Evolutionary conservation across 106 monocot genomes (phyloP), one percentile per base, ranked within the genome.

Genomic region (Gastrodia elata): DNA sequence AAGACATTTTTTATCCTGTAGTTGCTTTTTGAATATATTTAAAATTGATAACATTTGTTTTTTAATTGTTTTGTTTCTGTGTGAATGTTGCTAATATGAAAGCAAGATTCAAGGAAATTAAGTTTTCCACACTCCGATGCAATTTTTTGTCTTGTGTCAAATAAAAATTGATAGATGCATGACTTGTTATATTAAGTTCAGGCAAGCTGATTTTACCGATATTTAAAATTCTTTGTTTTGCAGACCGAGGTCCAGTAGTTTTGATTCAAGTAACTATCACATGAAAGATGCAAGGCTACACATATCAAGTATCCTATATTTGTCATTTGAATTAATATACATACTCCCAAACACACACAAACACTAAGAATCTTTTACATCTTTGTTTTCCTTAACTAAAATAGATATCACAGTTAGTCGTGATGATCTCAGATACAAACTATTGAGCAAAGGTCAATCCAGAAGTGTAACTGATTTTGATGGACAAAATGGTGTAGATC

Each of bases 351-450:
- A 35, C 6, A 28, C 67, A 20, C 3, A 18, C 16, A 36, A 34
- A 36, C 67, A 20, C 67, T n/a, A 11, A 46, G 13, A 46, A 46
- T 13, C 35, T 6, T 35, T 15, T 35, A 5, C 36, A 8, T n/a
- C n/a, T 38, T 1, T 67, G 58, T 34, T 78, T 74, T 1, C 75
- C 83, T 87, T 83, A 87, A 36, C 13, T 57, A 42, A 11, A 44
- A 48, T 79, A 93, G 93, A 80, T 74, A 59, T 28, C 59, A 75
- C 46, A 48, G 69, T 93, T 79, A 81, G 83, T 70, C 82, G 68
- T 52, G 75, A 85, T 82, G 98, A 99, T 75, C 78, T 99, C 44
- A 86, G 98, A 77, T 77, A 82, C 74, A 99, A 91, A 76, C 91
- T 99, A 77, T 71, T 87, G 48, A 73, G 78, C 32, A 89, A 91